Evolutionary conservation across 2,329 filamentous ascomycete genomes (phyloP), one percentile per base, ranked within the genome.

Genomic region (Mycogone perniciosa): DNA sequence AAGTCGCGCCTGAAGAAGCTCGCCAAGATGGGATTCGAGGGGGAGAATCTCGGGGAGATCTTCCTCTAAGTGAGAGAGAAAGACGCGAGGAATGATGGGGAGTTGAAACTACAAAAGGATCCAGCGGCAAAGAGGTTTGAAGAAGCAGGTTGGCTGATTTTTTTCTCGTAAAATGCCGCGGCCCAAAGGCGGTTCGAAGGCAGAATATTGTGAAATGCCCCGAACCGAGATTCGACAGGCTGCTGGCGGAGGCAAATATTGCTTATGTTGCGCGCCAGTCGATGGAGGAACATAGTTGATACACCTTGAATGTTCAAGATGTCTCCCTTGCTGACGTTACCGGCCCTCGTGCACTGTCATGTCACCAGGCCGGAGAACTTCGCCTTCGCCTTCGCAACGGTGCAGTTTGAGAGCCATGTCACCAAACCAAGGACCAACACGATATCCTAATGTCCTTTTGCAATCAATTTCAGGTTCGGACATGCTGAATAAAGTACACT

Each of bases 11-110:
- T 85, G 55, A 82, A 79, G 73, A 88, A 87, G 71, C 73, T 95
- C 53, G 80, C 84, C 13, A 82, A 80, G 38, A 76, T 93, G 43
- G 92, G 92, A 1, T 96, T 96, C 62, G 91, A 96, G 70, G 87
- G 87, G 30, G 90, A 96, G 72, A 87, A 86, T 58, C 75, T 83
- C 52, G 88, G 86, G 11, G 89, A 93, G 66, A 77, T 86, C 37
- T 77, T 86, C 29, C 68, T 92, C 33, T 89, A 71, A 76, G 56
- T 26, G 48, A 31, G 31, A 40, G 40, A 49, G 45, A 31, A 33
- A 49, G 46, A 26, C 26, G 37, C 9, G n/a, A 13, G 37, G 11
- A 20, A n/a, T 10, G 11, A 2, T 27, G 34, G 31, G n/a, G 20
- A 46, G 8, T 51, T 43, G 35, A 42, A 46, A 29, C 20, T 11